Evolutionary conservation across 352 stramenopile species (phyloP), one percentile per base, ranked within the genome.

Genomic region (Phytophthora niederhauseri): DNA sequence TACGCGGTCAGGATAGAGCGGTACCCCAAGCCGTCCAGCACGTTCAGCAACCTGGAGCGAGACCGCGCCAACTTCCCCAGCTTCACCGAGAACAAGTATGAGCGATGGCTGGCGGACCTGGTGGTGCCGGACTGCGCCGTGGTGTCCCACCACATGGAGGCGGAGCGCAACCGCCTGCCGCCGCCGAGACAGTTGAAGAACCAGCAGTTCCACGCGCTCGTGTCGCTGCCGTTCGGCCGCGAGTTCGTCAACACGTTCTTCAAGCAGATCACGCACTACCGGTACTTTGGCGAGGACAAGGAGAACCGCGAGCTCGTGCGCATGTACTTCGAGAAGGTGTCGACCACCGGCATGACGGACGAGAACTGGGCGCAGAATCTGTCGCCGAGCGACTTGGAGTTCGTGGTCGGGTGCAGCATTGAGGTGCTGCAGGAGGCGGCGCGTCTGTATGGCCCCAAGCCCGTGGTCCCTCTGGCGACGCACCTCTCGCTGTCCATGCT

Each of bases 271-370:
- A 79, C 82, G 6, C 62, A 91, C 8, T 83, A 93, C 50, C 82
- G 77, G 2, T 93, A 85, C 55, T 84, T 82, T 22, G 84, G 84
- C 6, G 84, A 94, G 38, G 81, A 94, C 24, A 92, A 93, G 56
- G 80, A 83, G 58, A 92, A 92, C 43, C 76, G 76, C 6, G 84
- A 93, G 49, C 64, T 93, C 8, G 73, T 95, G 12, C 79, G 83
- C 7, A 83, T 91, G 57, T 94, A 89, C 57, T 94, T 94, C 65
- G 84, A 93, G 65, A 93, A 93, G 54, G 80, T 93, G 19, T 89
- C 84, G 57, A 93, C 85, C 6, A 86, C 80, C 0, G 80, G 79
- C 6, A 91, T 90, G 58, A 78, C 75, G 0, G 81, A 91, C 34
- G 83, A 92, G 55, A 75, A 83, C 34, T 92, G 83, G 85, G 73